A percentile compares a stretch with the other conserved stretches of the same genome.
These are phyloP conservation scores for Plasmopara viticola DNA, from an alignment of 352 stramenopile genomes.

Conservation along the genomic window DNA sequence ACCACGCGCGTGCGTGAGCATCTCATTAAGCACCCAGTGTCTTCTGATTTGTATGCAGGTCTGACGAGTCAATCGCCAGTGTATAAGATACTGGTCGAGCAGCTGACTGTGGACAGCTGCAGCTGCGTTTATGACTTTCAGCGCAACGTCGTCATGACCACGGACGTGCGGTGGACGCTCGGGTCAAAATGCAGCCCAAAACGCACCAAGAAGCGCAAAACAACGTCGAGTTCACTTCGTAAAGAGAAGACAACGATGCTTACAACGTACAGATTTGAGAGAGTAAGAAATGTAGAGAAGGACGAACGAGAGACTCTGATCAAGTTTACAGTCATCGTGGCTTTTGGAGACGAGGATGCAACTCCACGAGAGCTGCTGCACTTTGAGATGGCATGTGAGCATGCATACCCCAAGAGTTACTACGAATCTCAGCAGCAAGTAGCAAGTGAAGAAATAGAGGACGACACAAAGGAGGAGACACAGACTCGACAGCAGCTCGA, in stretches of 20 bases:
- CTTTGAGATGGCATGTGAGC: conserved; percentile 48
- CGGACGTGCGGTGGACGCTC: conserved; percentile 53
- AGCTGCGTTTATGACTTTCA: conserved; percentile 59
- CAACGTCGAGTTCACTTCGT: conserved; percentile 1
- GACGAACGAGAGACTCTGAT: conserved; percentile 37
- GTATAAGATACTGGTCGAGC: conserved; percentile 39
- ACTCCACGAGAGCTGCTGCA: conserved; percentile 44
- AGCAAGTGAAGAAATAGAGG: conserved; percentile 23
- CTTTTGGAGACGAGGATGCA: conserved; percentile 33
- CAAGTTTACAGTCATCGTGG: conserved; percentile 34
- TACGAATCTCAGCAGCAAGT: conserved; percentile 54
- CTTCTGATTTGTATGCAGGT: conserved; percentile 51
- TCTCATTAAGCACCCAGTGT: conserved; percentile 48
- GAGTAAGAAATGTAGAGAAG: conserved; percentile 13
- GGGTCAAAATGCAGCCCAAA: conserved; percentile 24
- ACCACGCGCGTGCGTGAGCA: conserved; percentile 57
- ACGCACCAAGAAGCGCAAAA: conserved; percentile 40
- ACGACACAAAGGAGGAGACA: conserved; percentile 10
- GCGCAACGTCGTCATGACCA: conserved; percentile 53
- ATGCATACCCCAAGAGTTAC: conserved; percentile 62
- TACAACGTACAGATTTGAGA: conserved; percentile 47
- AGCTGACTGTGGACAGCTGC: conserved; percentile 43
- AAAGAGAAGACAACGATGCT: conserved; percentile 27
- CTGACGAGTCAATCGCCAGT: conserved; percentile 39
- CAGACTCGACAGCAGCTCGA: conserved; percentile 4